Evolutionary conservation across 2,329 filamentous ascomycete genomes (phyloP), one percentile per base, ranked within the genome.

Genomic region (Pseudocercospora fuligena): DNA sequence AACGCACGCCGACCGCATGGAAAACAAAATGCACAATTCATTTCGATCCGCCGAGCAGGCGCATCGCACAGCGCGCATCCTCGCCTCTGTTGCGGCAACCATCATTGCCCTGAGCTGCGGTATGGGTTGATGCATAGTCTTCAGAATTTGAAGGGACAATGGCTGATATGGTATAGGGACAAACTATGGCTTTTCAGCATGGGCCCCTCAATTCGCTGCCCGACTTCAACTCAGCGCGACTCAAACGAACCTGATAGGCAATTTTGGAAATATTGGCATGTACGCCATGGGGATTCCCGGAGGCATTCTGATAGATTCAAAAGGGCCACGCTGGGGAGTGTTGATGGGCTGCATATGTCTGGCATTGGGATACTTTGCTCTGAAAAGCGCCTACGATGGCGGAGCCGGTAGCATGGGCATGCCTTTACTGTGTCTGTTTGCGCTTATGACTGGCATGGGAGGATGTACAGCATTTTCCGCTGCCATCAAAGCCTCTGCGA

Each of bases 111-210:
- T 98, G 66, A 93, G 94, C 67, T 97, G 94, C 79, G 95, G 95
- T 68, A 97, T 80, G 93, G 96, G 88, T 81, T 58, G 82, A 86
- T 71, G 79, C 78, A 25, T n/a, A 40, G 78, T 83, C 47, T 80
- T 86, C 69, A 82, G 85, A 70, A 86, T 21, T 21, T 4, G 14
- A 46, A 27, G 49, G 66, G 11, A 84, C 75, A 89, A 88, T 70
- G 90, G 93, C 74, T 67, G 40, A 84, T 95, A 59, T 73, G 82
- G 92, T 65, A 92, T 93, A 63, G 93, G 16, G 60, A 46, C 66
- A 59, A 76, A 97, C 93, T 98, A 99, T 87, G 94, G 94, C 77
- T 99, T 97, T 81, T 97, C 93, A 63, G 94, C 94, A 80, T 99
- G 95, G 94, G 93, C 92, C 14, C 95, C 95, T 21, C 94, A 97